Evolutionary conservation across 2,329 filamentous ascomycete species (phyloP).

Genomic region (Clarireedia hainanense): DNA sequence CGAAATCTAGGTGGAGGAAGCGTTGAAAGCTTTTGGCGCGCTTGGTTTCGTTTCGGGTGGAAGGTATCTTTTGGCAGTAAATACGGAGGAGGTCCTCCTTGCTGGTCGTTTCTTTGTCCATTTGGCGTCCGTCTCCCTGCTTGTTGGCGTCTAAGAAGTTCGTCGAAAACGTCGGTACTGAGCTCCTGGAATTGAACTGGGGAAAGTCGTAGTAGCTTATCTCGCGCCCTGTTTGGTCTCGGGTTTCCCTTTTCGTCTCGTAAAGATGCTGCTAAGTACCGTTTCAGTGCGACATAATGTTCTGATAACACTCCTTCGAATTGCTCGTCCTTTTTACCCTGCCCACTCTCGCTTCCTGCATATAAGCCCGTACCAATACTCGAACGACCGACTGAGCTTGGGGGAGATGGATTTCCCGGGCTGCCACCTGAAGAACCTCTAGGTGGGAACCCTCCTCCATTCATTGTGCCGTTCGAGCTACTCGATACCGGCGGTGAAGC

Average conservation of each 20-base stretch:
- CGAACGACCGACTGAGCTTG: constrained; percentile 77
- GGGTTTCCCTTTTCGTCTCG: constrained; percentile 68
- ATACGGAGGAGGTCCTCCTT: constrained; percentile 52
- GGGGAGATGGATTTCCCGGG: constrained; percentile 69
- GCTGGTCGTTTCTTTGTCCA: constrained; percentile 37
- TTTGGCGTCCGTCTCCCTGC: constrained; percentile 47
- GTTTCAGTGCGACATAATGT: constrained; percentile 74
- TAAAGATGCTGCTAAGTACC: constrained; percentile 53
- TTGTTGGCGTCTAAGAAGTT: constrained; percentile 79
- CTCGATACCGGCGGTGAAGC: constrained; percentile 64
- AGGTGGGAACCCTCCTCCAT: constrained; percentile 47
- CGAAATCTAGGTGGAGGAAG: constrained; percentile 80
- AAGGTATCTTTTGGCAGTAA: constrained; percentile 82
- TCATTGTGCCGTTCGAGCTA: constrained; percentile 53
- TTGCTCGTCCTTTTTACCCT: constrained; percentile 56
- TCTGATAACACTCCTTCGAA: constrained; percentile 59
- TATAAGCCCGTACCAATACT: constrained; percentile 71
- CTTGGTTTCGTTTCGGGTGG: constrained; percentile 95
- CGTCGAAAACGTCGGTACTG: constrained; percentile 95
- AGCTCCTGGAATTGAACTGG: constrained; percentile 93
- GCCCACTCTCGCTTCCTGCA: constrained; percentile 57
- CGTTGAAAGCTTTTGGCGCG: constrained; percentile 88
- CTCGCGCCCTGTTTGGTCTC: constrained; percentile 80
- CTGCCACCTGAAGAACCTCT: constrained; percentile 36
- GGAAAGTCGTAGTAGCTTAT: constrained; percentile 86